Evolutionary conservation across 306 rosid genomes (phyloP), one percentile per base, ranked within the genome.

Genomic region (Medicago ruthenica): DNA sequence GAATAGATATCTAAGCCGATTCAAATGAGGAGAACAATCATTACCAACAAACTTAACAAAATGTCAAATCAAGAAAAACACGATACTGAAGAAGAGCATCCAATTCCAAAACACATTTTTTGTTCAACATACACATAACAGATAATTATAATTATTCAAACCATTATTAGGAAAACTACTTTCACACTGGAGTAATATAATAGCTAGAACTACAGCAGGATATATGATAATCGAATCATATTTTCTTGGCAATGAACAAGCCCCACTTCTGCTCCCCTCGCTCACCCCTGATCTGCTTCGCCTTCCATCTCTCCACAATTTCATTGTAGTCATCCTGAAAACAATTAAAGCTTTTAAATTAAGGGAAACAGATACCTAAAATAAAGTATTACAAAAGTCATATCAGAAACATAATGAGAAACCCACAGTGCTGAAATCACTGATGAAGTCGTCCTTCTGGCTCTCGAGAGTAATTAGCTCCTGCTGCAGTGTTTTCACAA

Each of bases 201-300:
- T 59, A 13, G 55, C 40, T 41, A 60, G 42, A 57, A 57, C 37
- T 65, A 65, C 57, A 40, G 41, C 67, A 50, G 58, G 20, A 48
- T 53, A 55, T 44, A 45, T 15, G 21, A 68, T 14, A 37, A 41
- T 34, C 31, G 67, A 71, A 53, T 86, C 88, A 90, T 1, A 75
- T 84, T 81, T 92, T 94, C 82, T 71, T 86, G 70, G 97, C 98
- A 75, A 90, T 50, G 83, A 95, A 90, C 76, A 83, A 76, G 8
- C 92, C 92, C 95, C 95, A 90, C 79, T 70, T 74, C 75, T 90
- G 95, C 84, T 90, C 95, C 22, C 89, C 77, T 12, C 80, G 71
- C 47, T 76, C 85, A 75, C 79, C 78, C 80, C 95, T 86, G 45
- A 2, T 81, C 83, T 84, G 73, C 79, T 90, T 90, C 50, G 88